Evolutionary conservation across 2,329 filamentous ascomycete species (phyloP).

Genomic region (Cryphonectria japonica): DNA sequence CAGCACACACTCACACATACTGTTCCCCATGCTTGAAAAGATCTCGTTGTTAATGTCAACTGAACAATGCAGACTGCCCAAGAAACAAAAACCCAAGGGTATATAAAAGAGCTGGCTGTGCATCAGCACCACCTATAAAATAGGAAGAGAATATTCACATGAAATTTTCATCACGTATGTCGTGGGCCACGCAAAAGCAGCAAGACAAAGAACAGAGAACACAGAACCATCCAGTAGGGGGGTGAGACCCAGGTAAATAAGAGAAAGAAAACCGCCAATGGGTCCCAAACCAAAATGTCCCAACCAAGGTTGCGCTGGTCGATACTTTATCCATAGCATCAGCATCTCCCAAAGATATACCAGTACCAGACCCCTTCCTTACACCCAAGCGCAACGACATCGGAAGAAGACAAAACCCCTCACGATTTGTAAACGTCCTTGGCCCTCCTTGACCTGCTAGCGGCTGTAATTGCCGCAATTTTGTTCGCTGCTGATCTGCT

Average conservation of each 20-base stretch:
- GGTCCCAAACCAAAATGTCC: neutral
- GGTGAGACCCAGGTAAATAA: neutral
- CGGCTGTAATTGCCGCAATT: neutral
- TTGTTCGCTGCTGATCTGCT: slow-evolving; percentile 14
- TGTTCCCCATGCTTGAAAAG: neutral
- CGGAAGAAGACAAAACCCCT: slow-evolving; percentile 5
- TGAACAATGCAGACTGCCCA: neutral
- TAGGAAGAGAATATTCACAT: neutral
- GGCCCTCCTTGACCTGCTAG: slow-evolving; percentile 23
- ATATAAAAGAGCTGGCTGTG: neutral
- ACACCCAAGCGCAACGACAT: neutral
- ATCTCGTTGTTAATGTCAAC: neutral
- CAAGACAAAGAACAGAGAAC: neutral
- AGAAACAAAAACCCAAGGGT: neutral
- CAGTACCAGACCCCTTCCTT: neutral
- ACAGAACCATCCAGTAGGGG: neutral
- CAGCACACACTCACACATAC: neutral
- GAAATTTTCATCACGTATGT: neutral
- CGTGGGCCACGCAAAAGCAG: neutral
- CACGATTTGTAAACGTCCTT: slow-evolving; percentile 25
- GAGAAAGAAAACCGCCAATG: neutral
- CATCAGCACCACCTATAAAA: neutral
- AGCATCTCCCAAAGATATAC: neutral
- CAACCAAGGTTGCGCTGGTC: neutral
- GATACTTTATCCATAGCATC: neutral